These are phyloP conservation scores for Skeletonema tropicum DNA, from an alignment of 108 stramenopile species.

Conservation along the genomic window DNA sequence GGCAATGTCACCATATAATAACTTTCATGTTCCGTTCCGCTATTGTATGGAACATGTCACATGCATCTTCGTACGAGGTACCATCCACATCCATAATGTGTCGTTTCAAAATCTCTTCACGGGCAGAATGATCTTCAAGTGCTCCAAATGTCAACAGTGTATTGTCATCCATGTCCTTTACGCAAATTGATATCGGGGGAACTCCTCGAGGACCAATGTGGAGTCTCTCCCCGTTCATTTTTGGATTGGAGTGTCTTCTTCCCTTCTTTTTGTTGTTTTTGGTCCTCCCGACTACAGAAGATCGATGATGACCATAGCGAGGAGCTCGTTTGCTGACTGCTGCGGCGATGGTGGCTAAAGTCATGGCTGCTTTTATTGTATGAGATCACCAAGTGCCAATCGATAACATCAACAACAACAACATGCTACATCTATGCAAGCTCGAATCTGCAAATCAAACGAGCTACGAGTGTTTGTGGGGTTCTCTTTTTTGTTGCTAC, in stretches of 20 bases:
- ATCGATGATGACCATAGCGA: neutral
- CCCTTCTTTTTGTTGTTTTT: too few species aligned
- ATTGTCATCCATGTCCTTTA: slow-evolving; percentile 60
- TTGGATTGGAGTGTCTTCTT: neutral
- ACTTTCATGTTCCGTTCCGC: neutral
- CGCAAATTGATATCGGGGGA: neutral
- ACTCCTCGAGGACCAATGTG: neutral
- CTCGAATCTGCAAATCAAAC: too few species aligned
- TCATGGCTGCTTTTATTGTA: neutral
- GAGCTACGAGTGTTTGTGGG: too few species aligned
- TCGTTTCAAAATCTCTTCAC: slow-evolving; percentile 59
- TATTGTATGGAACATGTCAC: slow-evolving; percentile 19
- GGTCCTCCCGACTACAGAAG: too few species aligned
- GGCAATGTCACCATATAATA: slow-evolving; percentile 3
- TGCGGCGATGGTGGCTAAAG: neutral
- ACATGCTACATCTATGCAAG: too few species aligned
- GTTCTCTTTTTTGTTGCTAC: too few species aligned
- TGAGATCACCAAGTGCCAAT: too few species aligned
- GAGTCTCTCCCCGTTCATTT: neutral
- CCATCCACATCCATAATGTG: slow-evolving; percentile 69
- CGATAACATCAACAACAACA: too few species aligned
- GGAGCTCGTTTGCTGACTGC: neutral
- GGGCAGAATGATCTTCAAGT: slow-evolving; percentile 50
- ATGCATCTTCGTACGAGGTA: slow-evolving; percentile 48
- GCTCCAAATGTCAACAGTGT: slow-evolving; percentile 56